Evolutionary conservation across 1,284 basidiomycete species (phyloP), one percentile per base, ranked within the genome.

Genomic region (Peniophora sp.): DNA sequence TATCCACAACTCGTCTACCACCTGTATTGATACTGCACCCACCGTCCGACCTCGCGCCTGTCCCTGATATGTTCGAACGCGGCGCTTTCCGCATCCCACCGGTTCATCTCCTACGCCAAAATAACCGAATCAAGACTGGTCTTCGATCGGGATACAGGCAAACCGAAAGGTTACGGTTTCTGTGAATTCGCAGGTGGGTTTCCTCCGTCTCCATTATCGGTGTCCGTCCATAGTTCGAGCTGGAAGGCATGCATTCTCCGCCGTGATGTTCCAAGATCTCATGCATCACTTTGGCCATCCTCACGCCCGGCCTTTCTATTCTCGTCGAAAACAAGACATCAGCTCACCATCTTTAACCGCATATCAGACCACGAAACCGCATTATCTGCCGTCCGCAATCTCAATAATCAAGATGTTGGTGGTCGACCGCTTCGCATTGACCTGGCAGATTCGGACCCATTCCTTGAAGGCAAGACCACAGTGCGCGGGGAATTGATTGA

Each of bases 161-260:
- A 96, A 67, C 91, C 94, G 47, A 93, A 92, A 69, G 96, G 97
- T 14, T 99, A 97, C 65, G 96, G 95, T 12, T 97, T 97, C 65
- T 95, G 94, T 72, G 93, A 97, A 78, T 97, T 93, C 66, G 85
- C 89, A 61, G 92, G 92, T 94, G 76, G 68, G 81, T 75, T 58
- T 64, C 63, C 69, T 64, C 63, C n/a, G n/a, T n/a, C n/a, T n/a
- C n/a, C n/a, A n/a, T n/a, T n/a, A n/a, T n/a, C n/a, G n/a, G n/a
- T n/a, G n/a, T n/a, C n/a, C n/a, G n/a, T n/a, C n/a, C n/a, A n/a
- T n/a, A n/a, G n/a, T n/a, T n/a, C n/a, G n/a, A n/a, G n/a, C n/a
- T n/a, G n/a, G n/a, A n/a, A n/a, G n/a, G n/a, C n/a, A n/a, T n/a
- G n/a, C n/a, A n/a, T n/a, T n/a, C n/a, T n/a, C n/a, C n/a, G n/a